A percentile compares a stretch with the other conserved stretches of the same genome.
phyloP scores from a whole-genome alignment of 176 grass and related monocot species.

The Oropetium thomaeum region DNA sequence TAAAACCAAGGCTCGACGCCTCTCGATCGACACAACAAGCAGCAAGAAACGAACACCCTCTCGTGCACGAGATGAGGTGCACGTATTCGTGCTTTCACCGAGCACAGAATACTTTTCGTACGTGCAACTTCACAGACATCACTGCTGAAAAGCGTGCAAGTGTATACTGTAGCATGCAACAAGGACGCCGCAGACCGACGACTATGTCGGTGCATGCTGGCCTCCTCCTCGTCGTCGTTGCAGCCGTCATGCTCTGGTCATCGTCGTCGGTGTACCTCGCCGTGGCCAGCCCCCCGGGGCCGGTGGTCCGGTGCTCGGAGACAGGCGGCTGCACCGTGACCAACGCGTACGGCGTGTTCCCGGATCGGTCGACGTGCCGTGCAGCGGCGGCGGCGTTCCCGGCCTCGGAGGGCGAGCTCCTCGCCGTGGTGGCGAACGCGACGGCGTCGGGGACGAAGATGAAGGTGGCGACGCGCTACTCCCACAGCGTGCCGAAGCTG shows the following conservation, averaged over 20 bases:
- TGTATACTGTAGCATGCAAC: too few species aligned
- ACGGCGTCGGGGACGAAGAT: conserved; percentile 26
- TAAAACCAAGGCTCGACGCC: too few species aligned
- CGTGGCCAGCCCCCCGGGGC: conserved; percentile 24
- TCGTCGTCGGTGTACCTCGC: neutral
- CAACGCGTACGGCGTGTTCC: conserved; percentile 54
- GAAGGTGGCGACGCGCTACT: conserved; percentile 45
- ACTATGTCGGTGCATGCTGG: too few species aligned
- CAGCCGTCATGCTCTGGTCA: too few species aligned
- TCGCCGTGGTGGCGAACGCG: conserved; percentile 28
- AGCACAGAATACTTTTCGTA: neutral
- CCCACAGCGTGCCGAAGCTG: conserved; percentile 59
- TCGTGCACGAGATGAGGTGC: neutral
- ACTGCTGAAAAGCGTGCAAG: too few species aligned
- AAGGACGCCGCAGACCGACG: too few species aligned
- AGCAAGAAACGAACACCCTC: too few species aligned
- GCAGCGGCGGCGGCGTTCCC: conserved; percentile 37
- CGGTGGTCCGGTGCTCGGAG: conserved; percentile 26
- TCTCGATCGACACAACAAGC: too few species aligned
- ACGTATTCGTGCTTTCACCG: neutral
- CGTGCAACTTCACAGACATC: too few species aligned
- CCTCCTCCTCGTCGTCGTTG: too few species aligned
- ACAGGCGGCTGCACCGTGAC: conserved; percentile 35
- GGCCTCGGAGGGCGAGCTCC: conserved; percentile 40
- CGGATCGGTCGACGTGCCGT: conserved; percentile 45